Conservation (phyloP, 768 basidiomycete genomes). For the Pleurotus tuoliensis region DNA sequence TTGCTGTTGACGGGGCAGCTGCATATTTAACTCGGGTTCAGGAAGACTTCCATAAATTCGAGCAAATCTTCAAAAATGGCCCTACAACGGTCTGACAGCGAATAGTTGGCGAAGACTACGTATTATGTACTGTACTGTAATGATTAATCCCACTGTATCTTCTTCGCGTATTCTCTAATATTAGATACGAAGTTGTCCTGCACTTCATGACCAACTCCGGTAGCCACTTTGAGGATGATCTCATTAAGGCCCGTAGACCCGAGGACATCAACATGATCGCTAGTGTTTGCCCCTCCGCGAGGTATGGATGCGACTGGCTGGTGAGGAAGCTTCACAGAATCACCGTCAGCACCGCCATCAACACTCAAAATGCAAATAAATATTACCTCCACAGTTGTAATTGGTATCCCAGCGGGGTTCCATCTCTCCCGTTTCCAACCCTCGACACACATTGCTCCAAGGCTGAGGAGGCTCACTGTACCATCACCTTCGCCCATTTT, state of each 20-base stretch:
- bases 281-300: slow-evolving; percentile 88
- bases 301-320: slow-evolving; percentile 66
- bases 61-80: slow-evolving; percentile 11
- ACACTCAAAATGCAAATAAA: not conserved
- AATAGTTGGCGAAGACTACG: not conserved
- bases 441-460: slow-evolving; percentile 95
- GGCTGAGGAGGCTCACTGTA: slow-evolving; percentile 78
- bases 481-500: slow-evolving; percentile 96
- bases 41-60: not conserved
- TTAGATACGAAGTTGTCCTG: slow-evolving; percentile 67
- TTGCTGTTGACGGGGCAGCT: not conserved
- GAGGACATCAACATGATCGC: slow-evolving; percentile 85
- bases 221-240: slow-evolving; percentile 86
- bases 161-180: slow-evolving; percentile 71
- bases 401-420: slow-evolving; percentile 88
- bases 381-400: slow-evolving; percentile 81
- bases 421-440: slow-evolving; percentile 88
- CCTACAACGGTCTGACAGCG: not conserved
- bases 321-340: slow-evolving; percentile 65
- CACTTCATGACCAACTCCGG: slow-evolving; percentile 74
- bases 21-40: not conserved
- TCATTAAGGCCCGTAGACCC: slow-evolving; percentile 82
- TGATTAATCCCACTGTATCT: slow-evolving; percentile 73
- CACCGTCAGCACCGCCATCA: not conserved
- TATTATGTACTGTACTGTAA: slow-evolving; percentile 5